Evolutionary conservation across 345 rosid species (phyloP), one percentile per base, ranked within the genome.

Genomic region (Brassica carinata): DNA sequence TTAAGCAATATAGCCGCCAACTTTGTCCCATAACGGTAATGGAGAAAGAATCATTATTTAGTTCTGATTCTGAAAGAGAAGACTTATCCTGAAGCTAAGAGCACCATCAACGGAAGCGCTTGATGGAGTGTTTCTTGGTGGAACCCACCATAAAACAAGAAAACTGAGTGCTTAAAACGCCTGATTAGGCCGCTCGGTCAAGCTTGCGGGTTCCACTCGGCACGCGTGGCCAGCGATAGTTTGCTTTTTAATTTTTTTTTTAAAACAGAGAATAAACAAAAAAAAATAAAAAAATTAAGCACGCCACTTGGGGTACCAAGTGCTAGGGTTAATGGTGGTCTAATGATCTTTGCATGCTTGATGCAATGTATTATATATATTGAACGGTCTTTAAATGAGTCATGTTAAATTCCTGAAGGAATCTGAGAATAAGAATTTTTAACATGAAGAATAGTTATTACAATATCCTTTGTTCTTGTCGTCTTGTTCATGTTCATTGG

Each of bases 51-150:
- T n/a, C 74, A 1, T 68, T 79, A 0, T 55, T 55, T 79, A 61
- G 78, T 79, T 67, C 78, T 74, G 64, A 79, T 79, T 79, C 78
- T 74, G 83, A 74, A 48, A 68, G 59, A 45, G 78, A 27, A 79
- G 43, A 59, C 43, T 40, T 67, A 38, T 2, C 30, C 66, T 65
- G 77, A 79, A 66, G 77, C 17, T 11, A 23, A 29, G 31, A 29
- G 31, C 31, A 29, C 31, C 31, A 29, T 29, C 0, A 29, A 29
- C 4, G 31, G 0, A 0, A 4, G 31, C 31, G 31, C 31, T 29
- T 29, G 31, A 29, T 29, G 5, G 31, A 29, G 31, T 29, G 31
- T 4, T 29, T 29, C 31, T 29, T 29, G 31, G 31, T 29, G 31
- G 1, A 29, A 29, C 5, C 31, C 31, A 29, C 31, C 31, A 29